Conservation (phyloP, 2,329 filamentous ascomycete genomes). For the Aureobasidium sp. region DNA sequence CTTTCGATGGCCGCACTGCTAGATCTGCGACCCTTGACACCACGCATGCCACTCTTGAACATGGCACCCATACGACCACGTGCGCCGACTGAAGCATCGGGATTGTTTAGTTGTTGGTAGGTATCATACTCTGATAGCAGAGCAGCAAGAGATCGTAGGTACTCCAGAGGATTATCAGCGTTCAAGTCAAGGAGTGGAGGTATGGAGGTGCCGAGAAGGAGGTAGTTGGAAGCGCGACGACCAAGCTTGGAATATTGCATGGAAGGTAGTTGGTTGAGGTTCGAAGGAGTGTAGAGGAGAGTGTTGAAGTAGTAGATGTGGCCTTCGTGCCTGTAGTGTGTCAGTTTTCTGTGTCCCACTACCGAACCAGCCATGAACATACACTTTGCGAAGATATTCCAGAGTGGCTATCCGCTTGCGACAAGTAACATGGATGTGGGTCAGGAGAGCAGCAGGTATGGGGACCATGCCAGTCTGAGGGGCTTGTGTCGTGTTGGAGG, state of each 20-base stretch:
- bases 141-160: constrained; percentile 76
- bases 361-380: constrained; percentile 34
- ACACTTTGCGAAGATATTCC: constrained; percentile 90
- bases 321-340: constrained; percentile 69
- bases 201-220: constrained; percentile 85
- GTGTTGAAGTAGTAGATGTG: constrained; percentile 98
- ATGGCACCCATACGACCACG: constrained; percentile 61
- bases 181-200: constrained; percentile 86
- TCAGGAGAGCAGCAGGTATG: constrained; percentile 52
- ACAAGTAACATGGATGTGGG: constrained; percentile 73
- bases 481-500: background rate
- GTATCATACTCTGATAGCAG: constrained; percentile 88
- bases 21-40: constrained; percentile 38
- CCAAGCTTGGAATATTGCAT: constrained; percentile 78
- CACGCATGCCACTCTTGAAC: constrained; percentile 42
- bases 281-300: constrained; percentile 76
- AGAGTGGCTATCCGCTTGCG: constrained; percentile 91
- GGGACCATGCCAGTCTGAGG: constrained; percentile 36
- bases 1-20: constrained; percentile 57
- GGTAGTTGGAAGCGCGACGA: constrained; percentile 85
- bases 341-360: background rate
- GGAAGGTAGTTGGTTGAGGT: constrained; percentile 75
- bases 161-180: constrained; percentile 71
- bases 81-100: constrained; percentile 60
- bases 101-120: constrained; percentile 77